Evolutionary conservation across 2,329 filamentous ascomycete species (phyloP).

Genomic region (Madurella mycetomatis): DNA sequence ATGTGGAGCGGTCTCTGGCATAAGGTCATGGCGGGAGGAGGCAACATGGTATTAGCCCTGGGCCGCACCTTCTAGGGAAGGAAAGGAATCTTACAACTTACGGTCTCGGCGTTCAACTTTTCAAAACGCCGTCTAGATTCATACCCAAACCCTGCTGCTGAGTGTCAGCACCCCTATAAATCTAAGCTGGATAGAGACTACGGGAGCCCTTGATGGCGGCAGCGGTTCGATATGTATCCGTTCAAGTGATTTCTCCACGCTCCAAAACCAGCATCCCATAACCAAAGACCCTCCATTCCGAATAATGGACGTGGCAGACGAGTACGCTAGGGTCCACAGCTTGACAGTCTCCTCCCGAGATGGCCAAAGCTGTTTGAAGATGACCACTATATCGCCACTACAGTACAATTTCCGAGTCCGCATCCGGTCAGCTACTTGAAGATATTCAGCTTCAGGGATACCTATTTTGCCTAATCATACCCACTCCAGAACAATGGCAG

Average conservation of each 20-base stretch:
- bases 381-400: constrained; percentile 10
- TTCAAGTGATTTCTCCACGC: neutral
- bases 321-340: constrained; percentile 21
- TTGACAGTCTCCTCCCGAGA: constrained; percentile 18
- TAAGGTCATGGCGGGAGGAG: too few species aligned
- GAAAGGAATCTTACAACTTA: too few species aligned
- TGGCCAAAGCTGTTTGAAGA: constrained; percentile 13
- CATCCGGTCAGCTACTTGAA: constrained; percentile 17
- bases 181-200: too few species aligned
- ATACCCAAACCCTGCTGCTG: too few species aligned
- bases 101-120: too few species aligned
- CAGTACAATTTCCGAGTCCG: constrained; percentile 5
- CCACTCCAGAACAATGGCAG: constrained; percentile 19
- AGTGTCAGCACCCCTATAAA: too few species aligned
- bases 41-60: too few species aligned
- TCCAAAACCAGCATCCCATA: constrained; percentile 1
- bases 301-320: constrained; percentile 12
- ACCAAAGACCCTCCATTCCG: neutral
- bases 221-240: too few species aligned
- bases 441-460: constrained; percentile 17
- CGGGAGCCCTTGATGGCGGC: too few species aligned
- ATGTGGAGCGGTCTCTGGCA: too few species aligned
- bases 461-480: constrained; percentile 22
- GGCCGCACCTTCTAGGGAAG: too few species aligned
- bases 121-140: too few species aligned